Evolutionary conservation across 1,139 yeast species (phyloP), one percentile per base, ranked within the genome.

Genomic region (Nakaseomyces uthaithaninus): DNA sequence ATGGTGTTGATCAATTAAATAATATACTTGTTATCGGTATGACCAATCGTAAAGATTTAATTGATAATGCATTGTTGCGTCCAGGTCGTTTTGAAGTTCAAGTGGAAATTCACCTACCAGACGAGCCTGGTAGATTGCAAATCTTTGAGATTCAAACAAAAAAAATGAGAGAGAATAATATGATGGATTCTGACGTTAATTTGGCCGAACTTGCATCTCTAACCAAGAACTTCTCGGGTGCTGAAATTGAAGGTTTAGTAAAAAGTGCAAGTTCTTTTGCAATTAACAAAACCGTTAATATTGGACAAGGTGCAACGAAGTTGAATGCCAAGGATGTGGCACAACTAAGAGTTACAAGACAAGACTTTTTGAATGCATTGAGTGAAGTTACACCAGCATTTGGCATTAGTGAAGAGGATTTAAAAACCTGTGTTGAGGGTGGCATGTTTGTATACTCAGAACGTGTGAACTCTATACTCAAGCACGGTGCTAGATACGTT

Each of bases 51-150:
- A 77, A 79, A 57, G 99, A 91, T 66, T 74, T 91, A 66, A 93
- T 91, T 52, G 99, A 91, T 70, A 76, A 67, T 50, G 99, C 99
- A 0, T 69, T 91, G 50, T 68, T 91, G 53, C 86, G 99, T 69
- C 98, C 99, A 1, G 99, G 99, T 60, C 82, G 99, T 68, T 89
- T 91, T 56, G 98, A 91, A 65, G 95, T 91, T 39, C 98, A 91
- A 65, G 85, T 93, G 45, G 98, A 91, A 67, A 91, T 91, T 50
- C 84, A 94, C 37, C 71, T 91, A 45, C 98, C 99, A 4, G 97
- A 91, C 62, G 95, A 87, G 64, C 72, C 74, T 46, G 99, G 99
- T 47, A 77, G 99, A 63, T 67, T 74, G 41, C 98, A 91, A 64
- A 91, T 91, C 57, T 75, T 93, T 53, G 80, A 80, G 56, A 91